phyloP scores from a whole-genome alignment of 164 flowering plant genomes.

The Cinnamomum micranthum region DNA sequence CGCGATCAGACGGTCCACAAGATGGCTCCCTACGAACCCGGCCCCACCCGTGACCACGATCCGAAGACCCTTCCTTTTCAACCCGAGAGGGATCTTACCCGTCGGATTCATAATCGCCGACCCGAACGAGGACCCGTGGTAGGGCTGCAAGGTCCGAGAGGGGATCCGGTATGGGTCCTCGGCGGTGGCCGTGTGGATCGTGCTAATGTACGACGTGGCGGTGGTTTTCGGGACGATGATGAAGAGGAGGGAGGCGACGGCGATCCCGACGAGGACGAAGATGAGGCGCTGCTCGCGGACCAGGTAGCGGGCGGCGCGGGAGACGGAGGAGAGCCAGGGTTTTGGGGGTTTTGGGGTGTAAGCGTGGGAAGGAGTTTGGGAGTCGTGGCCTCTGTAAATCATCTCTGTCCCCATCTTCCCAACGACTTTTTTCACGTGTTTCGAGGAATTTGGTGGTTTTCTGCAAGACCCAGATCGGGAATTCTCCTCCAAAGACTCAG shows the following conservation, averaged over 20 bases:
- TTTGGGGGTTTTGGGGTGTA: slow-evolving; percentile 62
- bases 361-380: slow-evolving; percentile 26
- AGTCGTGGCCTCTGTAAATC: slow-evolving; percentile 53
- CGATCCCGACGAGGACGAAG: slow-evolving; percentile 64
- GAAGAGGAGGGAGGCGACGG: slow-evolving; percentile 61
- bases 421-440: neutral
- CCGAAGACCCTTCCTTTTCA: slow-evolving; percentile 64
- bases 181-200: slow-evolving; percentile 9
- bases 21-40: slow-evolving; percentile 87
- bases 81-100: slow-evolving; percentile 71
- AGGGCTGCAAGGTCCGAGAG: slow-evolving; percentile 5
- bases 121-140: neutral
- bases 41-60: slow-evolving; percentile 92
- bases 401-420: slow-evolving; percentile 24
- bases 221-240: slow-evolving; percentile 25
- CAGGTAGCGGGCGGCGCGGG: slow-evolving; percentile 58
- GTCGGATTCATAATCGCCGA: slow-evolving; percentile 18
- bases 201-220: slow-evolving; percentile 4
- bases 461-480: neutral
- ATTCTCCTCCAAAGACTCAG: neutral
- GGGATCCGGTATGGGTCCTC: slow-evolving; percentile 8
- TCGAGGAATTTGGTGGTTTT: neutral
- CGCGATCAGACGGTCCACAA: slow-evolving; percentile 73
- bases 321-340: slow-evolving; percentile 43
- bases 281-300: slow-evolving; percentile 72